Evolutionary conservation across 2,329 filamentous ascomycete genomes (phyloP).

Genomic region (Lasiodiplodia theobromae): DNA sequence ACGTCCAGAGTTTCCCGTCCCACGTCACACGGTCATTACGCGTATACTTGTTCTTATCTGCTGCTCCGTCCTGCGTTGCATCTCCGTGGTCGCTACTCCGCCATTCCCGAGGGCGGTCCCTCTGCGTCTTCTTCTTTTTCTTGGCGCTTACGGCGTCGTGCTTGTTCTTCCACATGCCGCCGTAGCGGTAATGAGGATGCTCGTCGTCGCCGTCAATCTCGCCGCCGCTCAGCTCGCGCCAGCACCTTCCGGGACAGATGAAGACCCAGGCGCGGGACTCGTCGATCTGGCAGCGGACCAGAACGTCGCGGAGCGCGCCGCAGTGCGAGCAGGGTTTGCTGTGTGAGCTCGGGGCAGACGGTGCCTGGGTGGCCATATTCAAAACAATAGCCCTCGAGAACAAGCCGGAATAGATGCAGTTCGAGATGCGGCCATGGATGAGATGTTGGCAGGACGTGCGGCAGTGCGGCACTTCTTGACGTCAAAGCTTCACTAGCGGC

Average conservation of each 20-base stretch:
- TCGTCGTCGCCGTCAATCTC: conserved; percentile 50
- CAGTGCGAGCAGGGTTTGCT: conserved; percentile 53
- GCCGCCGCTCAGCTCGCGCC: conserved; percentile 53
- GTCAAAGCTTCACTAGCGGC: background rate
- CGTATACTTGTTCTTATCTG: conserved; percentile 10
- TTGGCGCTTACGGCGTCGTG: conserved; percentile 47
- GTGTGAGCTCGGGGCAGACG: conserved; percentile 30
- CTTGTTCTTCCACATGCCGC: conserved; percentile 40
- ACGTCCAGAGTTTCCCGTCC: conserved; percentile 16
- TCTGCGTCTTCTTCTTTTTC: conserved; percentile 41
- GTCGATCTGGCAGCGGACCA: conserved; percentile 55
- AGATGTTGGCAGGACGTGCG: conserved; percentile 45
- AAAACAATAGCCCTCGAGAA: conserved; percentile 33
- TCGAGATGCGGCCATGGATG: conserved; percentile 50
- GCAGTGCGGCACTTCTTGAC: conserved; percentile 35
- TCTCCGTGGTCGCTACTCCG: background rate
- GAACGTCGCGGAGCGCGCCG: conserved; percentile 44
- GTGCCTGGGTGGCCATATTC: conserved; percentile 4
- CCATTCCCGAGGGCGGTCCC: background rate
- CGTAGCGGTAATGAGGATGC: conserved; percentile 44
- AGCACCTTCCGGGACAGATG: conserved; percentile 53
- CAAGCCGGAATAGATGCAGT: conserved; percentile 36
- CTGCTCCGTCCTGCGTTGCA: background rate
- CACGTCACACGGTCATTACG: conserved; percentile 15
- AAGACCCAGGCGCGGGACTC: conserved; percentile 51